These are phyloP conservation scores for Colletotrichum simmondsii DNA, from an alignment of 2,329 filamentous ascomycete genomes.

Conservation along the genomic window DNA sequence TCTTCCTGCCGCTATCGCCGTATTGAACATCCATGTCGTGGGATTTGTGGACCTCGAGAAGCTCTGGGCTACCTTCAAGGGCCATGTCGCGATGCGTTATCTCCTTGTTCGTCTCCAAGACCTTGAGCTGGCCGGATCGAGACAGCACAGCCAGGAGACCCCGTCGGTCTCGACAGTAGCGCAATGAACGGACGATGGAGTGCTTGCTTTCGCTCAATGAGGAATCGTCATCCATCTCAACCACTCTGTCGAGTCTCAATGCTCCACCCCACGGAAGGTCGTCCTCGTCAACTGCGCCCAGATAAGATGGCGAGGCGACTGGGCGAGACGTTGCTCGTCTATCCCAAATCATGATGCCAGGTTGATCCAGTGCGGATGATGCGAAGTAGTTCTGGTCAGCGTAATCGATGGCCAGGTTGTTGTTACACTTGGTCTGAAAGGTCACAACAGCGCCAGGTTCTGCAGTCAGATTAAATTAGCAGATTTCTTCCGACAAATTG, in stretches of 20 bases:
- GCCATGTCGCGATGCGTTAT: conserved; percentile 52
- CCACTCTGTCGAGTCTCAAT: conserved; percentile 66
- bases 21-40: conserved; percentile 72
- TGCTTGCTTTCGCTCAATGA: conserved; percentile 64
- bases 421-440: conserved; percentile 75
- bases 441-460: conserved; percentile 64
- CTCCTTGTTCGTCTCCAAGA: conserved; percentile 69
- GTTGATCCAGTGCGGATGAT: conserved; percentile 80
- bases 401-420: conserved; percentile 82
- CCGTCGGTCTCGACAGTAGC: conserved; percentile 71
- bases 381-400: conserved; percentile 86
- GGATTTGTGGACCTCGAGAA: conserved; percentile 69
- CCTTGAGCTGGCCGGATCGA: conserved; percentile 71
- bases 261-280: conserved; percentile 72
- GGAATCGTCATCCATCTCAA: conserved; percentile 64
- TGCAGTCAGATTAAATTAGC: conserved; percentile 46
- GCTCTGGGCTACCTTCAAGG: conserved; percentile 63
- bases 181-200: conserved; percentile 70
- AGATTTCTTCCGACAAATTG: neutral
- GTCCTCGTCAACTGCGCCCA: conserved; percentile 69
- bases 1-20: conserved; percentile 60
- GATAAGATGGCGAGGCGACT: conserved; percentile 64
- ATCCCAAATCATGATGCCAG: conserved; percentile 83
- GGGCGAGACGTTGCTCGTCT: conserved; percentile 69
- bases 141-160: conserved; percentile 72